These are phyloP conservation scores for Suhomyces ambrosiae DNA, from an alignment of 1,139 yeast genomes.

Conservation along the genomic window DNA sequence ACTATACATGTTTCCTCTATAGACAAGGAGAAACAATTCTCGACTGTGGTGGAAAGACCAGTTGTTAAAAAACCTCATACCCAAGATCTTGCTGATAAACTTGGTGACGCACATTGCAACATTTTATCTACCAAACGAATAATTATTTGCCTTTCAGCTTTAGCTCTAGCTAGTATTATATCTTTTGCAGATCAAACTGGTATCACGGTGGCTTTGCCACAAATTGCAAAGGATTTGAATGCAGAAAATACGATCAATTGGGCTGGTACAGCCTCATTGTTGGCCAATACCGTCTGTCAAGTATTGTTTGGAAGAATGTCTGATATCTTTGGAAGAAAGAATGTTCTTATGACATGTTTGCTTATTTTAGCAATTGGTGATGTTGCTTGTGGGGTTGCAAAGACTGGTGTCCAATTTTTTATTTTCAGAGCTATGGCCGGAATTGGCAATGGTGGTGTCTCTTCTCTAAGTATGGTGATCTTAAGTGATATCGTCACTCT, in stretches of 20 bases:
- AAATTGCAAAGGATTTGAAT: constrained; percentile 39
- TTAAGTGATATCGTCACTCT: constrained; percentile 45
- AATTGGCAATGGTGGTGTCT: constrained; percentile 48
- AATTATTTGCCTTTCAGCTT: constrained; percentile 28
- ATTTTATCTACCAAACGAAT: constrained; percentile 35
- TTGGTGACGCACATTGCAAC: constrained; percentile 43
- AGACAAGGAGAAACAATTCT: constrained; percentile 3
- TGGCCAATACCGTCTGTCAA: constrained; percentile 49
- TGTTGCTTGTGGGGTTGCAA: constrained; percentile 44
- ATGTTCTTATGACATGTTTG: constrained; percentile 38
- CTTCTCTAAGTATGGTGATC: constrained; percentile 46
- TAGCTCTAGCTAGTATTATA: constrained; percentile 31
- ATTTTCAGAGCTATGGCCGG: constrained; percentile 48
- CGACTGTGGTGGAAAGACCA: constrained; percentile 6
- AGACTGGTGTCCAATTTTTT: constrained; percentile 38
- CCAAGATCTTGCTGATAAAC: constrained; percentile 29
- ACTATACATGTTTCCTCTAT: not conserved
- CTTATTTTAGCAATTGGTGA: constrained; percentile 42
- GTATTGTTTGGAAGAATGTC: constrained; percentile 44
- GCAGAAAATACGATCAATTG: constrained; percentile 45
- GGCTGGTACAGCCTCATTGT: constrained; percentile 50
- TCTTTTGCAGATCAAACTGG: constrained; percentile 46
- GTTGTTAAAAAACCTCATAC: not conserved
- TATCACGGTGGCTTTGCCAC: constrained; percentile 45
- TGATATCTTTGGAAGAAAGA: constrained; percentile 50